Percentiles rank a stretch among this genome's conserved stretches.
Evolutionary conservation across 208 protist genomes (phyloP).

Genomic region (Herpetomonas samuelpessoai): DNA sequence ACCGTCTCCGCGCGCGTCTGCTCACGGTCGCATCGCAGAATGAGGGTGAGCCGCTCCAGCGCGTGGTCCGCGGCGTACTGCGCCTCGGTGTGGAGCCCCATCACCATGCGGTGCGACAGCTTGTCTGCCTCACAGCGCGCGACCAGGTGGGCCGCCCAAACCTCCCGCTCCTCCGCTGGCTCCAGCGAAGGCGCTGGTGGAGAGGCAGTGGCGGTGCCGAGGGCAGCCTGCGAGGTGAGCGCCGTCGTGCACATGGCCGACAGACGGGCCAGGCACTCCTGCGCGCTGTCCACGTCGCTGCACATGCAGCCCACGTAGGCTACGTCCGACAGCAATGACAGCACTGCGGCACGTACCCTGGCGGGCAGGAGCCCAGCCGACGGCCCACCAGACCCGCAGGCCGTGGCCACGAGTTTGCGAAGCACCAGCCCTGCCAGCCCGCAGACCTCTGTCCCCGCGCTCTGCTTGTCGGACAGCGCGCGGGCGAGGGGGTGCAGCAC

Average conservation of each 20-base stretch:
- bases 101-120: constrained; percentile 33
- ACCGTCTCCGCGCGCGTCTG: constrained; percentile 66
- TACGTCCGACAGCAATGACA: constrained; percentile 65
- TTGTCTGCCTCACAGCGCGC: constrained; percentile 6
- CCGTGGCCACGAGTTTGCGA: constrained; percentile 59
- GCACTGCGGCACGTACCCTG: constrained; percentile 29
- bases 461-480: constrained; percentile 47
- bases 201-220: constrained; percentile 1
- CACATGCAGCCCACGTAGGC: constrained; percentile 81
- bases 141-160: constrained; percentile 6
- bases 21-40: constrained; percentile 62
- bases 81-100: constrained; percentile 14
- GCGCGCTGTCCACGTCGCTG: constrained; percentile 62
- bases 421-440: constrained; percentile 74
- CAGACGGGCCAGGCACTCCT: constrained; percentile 74
- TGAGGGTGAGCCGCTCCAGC: constrained; percentile 52
- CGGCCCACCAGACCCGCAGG: constrained; percentile 23
- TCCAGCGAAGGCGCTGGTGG: constrained; percentile 8
- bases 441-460: constrained; percentile 48
- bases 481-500: constrained; percentile 61
- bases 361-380: constrained; percentile 23
- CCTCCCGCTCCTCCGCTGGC: not conserved
- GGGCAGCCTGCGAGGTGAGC: constrained; percentile 20
- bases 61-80: constrained; percentile 35
- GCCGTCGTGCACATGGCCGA: constrained; percentile 60